Conservation (phyloP, 441 rosid genomes). For the Kokia cookei region DNA sequence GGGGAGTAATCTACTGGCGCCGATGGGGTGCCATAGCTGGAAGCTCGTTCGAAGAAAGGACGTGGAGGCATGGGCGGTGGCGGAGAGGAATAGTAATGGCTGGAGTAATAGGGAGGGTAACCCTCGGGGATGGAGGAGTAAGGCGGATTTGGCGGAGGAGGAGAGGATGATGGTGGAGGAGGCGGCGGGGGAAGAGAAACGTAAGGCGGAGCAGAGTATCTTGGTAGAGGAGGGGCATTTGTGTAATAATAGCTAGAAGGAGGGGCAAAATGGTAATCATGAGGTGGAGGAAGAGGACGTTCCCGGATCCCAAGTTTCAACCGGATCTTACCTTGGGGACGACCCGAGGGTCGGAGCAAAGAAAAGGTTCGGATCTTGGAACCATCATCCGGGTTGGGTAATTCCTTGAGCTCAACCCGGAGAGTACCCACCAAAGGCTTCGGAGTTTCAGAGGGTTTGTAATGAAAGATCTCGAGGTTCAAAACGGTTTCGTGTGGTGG, state of each 20-base stretch:
- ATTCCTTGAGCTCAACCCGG: conserved; percentile 25
- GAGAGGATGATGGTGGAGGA: conserved; percentile 6
- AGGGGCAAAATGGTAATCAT: conserved; percentile 23
- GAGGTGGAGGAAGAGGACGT: conserved; percentile 26
- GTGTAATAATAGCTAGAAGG: conserved; percentile 25
- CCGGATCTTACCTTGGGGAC: conserved; percentile 47
- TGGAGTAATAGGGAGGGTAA: conserved; percentile 22
- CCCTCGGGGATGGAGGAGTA: conserved; percentile 15
- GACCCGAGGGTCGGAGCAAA: conserved; percentile 46
- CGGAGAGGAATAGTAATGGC: conserved; percentile 23
- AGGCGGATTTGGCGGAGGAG: conserved; percentile 16
- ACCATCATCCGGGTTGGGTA: conserved; percentile 20
- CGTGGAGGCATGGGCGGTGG: conserved; percentile 28
- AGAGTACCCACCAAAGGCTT: conserved; percentile 51
- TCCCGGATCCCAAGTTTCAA: conserved; percentile 32
- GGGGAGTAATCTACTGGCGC: conserved; percentile 36
- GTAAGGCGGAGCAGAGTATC: conserved; percentile 13
- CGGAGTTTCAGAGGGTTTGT: conserved; percentile 37
- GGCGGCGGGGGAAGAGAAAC: conserved; percentile 14
- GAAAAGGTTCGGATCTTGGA: conserved; percentile 22
- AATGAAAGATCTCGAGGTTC: conserved; percentile 40
- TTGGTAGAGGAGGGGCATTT: conserved; percentile 25
- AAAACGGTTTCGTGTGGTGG: conserved; percentile 18
- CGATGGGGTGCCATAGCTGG: conserved; percentile 29
- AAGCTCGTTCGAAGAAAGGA: conserved; percentile 20